Base-by-base conservation (phyloP, 305 asterid species). In the Caryopteris hybrid region DNA sequence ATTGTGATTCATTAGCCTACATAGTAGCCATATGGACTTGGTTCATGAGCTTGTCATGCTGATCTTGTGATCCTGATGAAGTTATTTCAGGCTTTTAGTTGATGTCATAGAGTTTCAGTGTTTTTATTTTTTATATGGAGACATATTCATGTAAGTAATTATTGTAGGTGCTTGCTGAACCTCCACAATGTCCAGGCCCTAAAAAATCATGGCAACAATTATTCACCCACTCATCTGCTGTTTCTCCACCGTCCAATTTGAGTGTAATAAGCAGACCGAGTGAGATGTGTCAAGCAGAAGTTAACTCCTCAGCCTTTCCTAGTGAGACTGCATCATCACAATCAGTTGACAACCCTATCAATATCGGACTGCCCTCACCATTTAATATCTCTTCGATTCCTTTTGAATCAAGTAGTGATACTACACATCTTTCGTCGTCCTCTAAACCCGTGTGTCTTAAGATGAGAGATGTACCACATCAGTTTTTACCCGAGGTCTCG, bases 171-270 rank as follows among this genome's bases (percentile, higher is more conserved):
- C 80, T 77, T 61, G 69, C 73, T 76, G 99, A 88, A 58, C 74
- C 93, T 75, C 96, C 79, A 75, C 80, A 83, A 58, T 74, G 74
- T 70, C 70, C 86, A 68, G 85, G 85, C 67, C 95, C 97, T 61
- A 89, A 91, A 81, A 91, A 86, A 74, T 91, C 99, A 31, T 94
- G 99, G 99, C 97, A 87, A 63, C 98, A 91, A 74, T 75, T 94
- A 71, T 94, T 94, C 66, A 77, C 97, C 8, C 93, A 95, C 22
- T 87, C 99, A 69, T 68, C 95, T 47, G 39, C 87, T 67, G 76
- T 71, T 70, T 66, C 90, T 69, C 75, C 83, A 16, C 86, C 93
- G 36, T 34, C 84, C 74, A 78, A 74, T 69, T 72, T 91, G 21
- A 86, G 69, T 78, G 91, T 85, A 61, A 91, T 87, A 63, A 82